Evolutionary conservation across 345 rosid genomes (phyloP).

Genomic region (Hibiscus tridactylites): DNA sequence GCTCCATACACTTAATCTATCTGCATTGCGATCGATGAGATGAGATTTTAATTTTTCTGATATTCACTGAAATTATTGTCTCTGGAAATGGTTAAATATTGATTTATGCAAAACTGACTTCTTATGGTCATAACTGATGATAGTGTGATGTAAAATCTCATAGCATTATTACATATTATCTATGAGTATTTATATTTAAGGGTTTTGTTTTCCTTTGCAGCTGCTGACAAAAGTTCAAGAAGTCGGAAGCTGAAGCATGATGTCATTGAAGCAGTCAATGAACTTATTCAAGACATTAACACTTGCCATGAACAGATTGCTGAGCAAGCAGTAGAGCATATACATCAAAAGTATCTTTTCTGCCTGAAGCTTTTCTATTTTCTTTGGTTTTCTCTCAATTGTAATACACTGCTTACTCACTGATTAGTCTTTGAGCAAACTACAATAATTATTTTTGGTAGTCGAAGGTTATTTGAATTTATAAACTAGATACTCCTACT

Average conservation of each 20-base stretch:
- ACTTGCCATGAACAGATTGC: slow-evolving; percentile 98
- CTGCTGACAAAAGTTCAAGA: slow-evolving; percentile 89
- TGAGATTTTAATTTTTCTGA: background rate
- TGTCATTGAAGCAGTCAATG: slow-evolving; percentile 93
- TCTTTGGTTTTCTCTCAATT: background rate
- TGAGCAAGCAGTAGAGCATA: slow-evolving; percentile 98
- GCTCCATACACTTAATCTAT: background rate
- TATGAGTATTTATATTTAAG: slow-evolving; percentile 9
- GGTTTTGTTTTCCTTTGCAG: slow-evolving; percentile 31
- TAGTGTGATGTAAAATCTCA: background rate
- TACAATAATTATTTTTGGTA: background rate
- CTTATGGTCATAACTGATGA: background rate
- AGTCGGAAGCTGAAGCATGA: slow-evolving; percentile 92
- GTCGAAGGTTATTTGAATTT: slow-evolving; percentile 1
- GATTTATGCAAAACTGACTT: background rate
- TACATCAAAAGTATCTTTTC: slow-evolving; percentile 80
- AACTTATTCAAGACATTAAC: slow-evolving; percentile 76
- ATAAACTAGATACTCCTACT: background rate
- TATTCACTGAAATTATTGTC: background rate
- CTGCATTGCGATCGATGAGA: background rate
- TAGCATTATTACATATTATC: background rate
- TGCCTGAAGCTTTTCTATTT: slow-evolving; percentile 4
- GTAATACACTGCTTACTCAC: background rate
- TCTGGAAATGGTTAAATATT: background rate
- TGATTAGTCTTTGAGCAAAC: background rate